A percentile compares a stretch with the other conserved stretches of the same genome.
Conservation (phyloP, 2,329 filamentous ascomycete genomes). For the Apiospora marii region DNA sequence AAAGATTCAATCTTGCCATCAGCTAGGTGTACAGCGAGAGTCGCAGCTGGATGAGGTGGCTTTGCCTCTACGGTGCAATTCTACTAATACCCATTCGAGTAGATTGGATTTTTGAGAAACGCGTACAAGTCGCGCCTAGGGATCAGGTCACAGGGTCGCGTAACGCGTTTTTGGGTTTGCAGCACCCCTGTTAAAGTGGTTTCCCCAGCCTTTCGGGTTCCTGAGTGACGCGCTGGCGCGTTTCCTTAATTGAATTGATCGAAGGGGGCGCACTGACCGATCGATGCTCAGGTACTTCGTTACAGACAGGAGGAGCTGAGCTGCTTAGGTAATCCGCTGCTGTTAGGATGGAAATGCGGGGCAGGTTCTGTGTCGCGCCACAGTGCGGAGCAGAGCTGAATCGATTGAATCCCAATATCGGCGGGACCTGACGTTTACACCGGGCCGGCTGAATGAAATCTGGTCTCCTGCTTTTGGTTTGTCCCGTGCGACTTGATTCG, state of each 20-base stretch:
- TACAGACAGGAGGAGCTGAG: not conserved
- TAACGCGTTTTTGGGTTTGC: not conserved
- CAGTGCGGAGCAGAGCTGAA: constrained; percentile 15
- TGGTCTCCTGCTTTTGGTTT: not conserved
- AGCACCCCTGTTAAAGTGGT: constrained; percentile 22
- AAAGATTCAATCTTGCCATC: not conserved
- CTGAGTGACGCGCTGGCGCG: constrained; percentile 10
- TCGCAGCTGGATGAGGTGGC: not conserved
- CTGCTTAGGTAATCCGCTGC: not conserved
- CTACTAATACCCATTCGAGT: constrained; percentile 18
- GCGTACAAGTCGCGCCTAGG: not conserved
- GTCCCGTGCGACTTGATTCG: not conserved
- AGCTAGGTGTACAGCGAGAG: not conserved
- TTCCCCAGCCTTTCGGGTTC: constrained; percentile 20
- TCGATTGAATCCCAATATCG: constrained; percentile 19
- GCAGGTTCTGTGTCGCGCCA: not conserved
- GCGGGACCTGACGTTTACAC: constrained; percentile 14
- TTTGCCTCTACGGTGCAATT: constrained; percentile 9
- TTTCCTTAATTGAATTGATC: not conserved
- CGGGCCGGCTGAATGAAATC: constrained; percentile 12
- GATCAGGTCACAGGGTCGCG: constrained; percentile 9
- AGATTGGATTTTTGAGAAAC: constrained; percentile 12
- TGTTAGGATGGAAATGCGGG: not conserved
- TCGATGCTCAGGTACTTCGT: not conserved
- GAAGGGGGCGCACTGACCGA: not conserved